These are phyloP conservation scores for Tuber brumale DNA, from an alignment of 495 filamentous ascomycete species.

Conservation along the genomic window DNA sequence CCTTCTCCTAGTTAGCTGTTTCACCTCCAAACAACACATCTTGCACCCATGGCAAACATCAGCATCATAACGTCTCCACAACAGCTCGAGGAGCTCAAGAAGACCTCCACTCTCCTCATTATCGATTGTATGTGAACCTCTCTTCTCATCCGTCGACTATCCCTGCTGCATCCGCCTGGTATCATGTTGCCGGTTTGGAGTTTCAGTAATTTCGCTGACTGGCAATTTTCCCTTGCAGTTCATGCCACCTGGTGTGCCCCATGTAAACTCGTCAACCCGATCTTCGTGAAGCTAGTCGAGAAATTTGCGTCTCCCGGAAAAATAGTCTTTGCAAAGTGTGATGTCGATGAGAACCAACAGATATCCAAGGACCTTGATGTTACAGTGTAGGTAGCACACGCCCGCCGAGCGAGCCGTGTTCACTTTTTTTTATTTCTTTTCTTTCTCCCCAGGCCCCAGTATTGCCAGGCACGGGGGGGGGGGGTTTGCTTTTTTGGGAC, in stretches of 20 bases:
- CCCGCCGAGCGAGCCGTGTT: background rate
- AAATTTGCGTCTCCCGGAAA: conserved; percentile 64
- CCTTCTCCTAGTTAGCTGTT: conserved; percentile 17
- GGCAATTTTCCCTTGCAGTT: conserved; percentile 50
- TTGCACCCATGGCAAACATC: conserved; percentile 39
- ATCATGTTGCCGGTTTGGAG: conserved; percentile 30
- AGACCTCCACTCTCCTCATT: conserved; percentile 65
- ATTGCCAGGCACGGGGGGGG: background rate
- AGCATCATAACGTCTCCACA: conserved; percentile 63
- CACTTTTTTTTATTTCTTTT: background rate
- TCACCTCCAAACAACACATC: conserved; percentile 19
- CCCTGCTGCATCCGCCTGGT: conserved; percentile 15
- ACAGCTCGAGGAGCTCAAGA: conserved; percentile 64
- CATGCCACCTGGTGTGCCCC: conserved; percentile 82
- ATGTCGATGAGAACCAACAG: conserved; percentile 69
- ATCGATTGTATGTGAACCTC: conserved; percentile 65
- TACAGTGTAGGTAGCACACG: conserved; percentile 55
- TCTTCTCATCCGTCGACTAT: conserved; percentile 21
- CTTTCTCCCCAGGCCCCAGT: background rate
- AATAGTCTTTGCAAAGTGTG: conserved; percentile 80
- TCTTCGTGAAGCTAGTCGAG: conserved; percentile 70
- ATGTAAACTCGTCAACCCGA: conserved; percentile 75
- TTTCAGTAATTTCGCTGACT: conserved; percentile 9
- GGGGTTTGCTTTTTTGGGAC: background rate
- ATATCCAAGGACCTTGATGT: conserved; percentile 65